These are phyloP conservation scores for Xylaria telfairii DNA, from an alignment of 495 filamentous ascomycete species.

Conservation along the genomic window DNA sequence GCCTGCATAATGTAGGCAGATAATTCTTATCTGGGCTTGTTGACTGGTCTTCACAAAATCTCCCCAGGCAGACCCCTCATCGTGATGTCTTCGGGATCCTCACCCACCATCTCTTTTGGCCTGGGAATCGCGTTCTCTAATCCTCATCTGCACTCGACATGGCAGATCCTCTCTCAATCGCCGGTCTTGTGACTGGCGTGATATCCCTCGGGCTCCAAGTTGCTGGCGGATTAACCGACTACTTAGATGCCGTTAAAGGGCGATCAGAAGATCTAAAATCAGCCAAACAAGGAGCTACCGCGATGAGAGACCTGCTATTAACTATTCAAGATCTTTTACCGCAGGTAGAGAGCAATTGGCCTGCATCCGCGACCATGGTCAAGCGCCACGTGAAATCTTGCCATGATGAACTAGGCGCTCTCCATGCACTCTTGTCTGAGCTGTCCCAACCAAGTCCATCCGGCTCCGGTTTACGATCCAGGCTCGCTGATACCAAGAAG, in stretches of 20 bases:
- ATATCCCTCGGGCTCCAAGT: slow-evolving; percentile 15
- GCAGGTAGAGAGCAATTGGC: background rate
- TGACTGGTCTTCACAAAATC: too few species aligned
- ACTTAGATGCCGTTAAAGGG: background rate
- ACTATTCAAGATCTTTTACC: background rate
- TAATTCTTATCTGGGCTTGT: too few species aligned
- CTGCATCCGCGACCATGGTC: background rate
- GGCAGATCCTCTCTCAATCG: slow-evolving; percentile 11
- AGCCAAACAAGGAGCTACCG: background rate
- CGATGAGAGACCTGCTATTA: background rate
- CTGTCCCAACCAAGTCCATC: background rate
- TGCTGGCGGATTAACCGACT: background rate
- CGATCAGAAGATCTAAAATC: slow-evolving; percentile 2
- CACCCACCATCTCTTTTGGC: too few species aligned
- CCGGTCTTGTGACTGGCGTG: slow-evolving; percentile 2
- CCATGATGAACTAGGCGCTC: background rate
- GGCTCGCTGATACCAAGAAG: background rate
- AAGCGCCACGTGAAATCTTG: slow-evolving; percentile 4
- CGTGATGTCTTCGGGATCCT: too few species aligned
- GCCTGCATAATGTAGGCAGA: too few species aligned
- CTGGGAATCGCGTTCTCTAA: too few species aligned
- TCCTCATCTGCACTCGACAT: background rate
- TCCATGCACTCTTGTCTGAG: slow-evolving; percentile 1
- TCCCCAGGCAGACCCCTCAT: too few species aligned
- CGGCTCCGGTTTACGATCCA: background rate